These are phyloP conservation scores for Thraustochytrium sp. DNA, from an alignment of 352 stramenopile genomes.

Conservation along the genomic window DNA sequence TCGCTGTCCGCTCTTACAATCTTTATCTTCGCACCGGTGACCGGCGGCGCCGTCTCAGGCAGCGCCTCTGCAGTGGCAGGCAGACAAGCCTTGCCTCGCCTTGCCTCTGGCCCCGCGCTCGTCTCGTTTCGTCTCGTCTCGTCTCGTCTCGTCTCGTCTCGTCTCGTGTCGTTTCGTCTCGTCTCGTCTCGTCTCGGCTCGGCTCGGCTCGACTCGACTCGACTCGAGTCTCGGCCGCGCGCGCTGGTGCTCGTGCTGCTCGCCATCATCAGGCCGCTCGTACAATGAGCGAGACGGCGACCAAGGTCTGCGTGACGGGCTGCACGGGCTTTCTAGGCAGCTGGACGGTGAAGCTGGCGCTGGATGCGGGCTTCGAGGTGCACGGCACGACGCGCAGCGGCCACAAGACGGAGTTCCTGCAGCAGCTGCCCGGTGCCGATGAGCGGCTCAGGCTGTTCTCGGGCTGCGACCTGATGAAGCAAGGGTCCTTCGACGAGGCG, in stretches of 20 bases:
- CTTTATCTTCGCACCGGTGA: too few relatives aligned
- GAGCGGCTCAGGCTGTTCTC: conserved; percentile 32
- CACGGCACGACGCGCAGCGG: not conserved
- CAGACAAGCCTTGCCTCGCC: too few relatives aligned
- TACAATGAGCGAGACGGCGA: not conserved
- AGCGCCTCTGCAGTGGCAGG: too few relatives aligned
- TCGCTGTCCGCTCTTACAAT: too few relatives aligned
- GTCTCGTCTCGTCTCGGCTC: too few relatives aligned
- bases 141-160: too few relatives aligned
- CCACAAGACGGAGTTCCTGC: conserved; percentile 9
- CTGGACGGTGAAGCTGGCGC: not conserved
- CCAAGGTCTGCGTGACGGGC: conserved; percentile 42
- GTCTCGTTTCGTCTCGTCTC: too few relatives aligned
- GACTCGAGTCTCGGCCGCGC: not conserved
- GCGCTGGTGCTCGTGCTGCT: not conserved
- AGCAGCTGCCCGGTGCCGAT: conserved; percentile 14
- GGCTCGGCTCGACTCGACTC: too few relatives aligned
- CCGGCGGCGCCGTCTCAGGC: too few relatives aligned
- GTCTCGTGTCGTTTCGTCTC: too few relatives aligned
- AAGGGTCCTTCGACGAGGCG: conserved; percentile 40
- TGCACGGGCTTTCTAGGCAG: conserved; percentile 19
- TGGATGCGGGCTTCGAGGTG: conserved; percentile 25
- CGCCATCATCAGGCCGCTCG: not conserved
- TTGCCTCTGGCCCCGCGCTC: too few relatives aligned
- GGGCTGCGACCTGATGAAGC: conserved; percentile 27